Conservation (phyloP, 345 rosid genomes). For the Pistacia atlantica region DNA sequence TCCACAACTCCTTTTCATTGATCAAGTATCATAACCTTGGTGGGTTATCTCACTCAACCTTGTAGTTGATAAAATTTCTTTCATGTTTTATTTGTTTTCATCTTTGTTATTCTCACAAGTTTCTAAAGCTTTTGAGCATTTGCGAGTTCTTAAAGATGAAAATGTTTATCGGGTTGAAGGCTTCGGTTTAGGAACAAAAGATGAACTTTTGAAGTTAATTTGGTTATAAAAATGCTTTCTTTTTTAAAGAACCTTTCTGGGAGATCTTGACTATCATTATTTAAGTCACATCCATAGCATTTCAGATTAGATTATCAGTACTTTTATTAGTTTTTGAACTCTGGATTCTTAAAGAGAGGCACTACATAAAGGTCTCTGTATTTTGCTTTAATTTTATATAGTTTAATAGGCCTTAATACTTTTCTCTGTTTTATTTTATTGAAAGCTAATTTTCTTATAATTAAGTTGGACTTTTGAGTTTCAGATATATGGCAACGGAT, state of each 20-base stretch:
- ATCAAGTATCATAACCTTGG: constrained; percentile 23
- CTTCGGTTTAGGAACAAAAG: background rate
- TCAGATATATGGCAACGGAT: background rate
- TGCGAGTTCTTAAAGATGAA: background rate
- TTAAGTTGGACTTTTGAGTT: background rate
- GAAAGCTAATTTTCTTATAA: background rate
- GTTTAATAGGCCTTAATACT: background rate
- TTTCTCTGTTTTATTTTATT: background rate
- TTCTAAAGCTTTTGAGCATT: background rate
- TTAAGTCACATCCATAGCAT: background rate
- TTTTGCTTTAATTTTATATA: background rate
- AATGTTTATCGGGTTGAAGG: background rate
- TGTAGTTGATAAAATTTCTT: background rate
- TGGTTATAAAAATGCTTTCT: background rate
- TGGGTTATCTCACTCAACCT: constrained; percentile 21
- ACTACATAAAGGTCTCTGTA: background rate
- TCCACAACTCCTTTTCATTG: constrained; percentile 2
- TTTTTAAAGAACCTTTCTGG: background rate
- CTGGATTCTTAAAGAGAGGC: too few relatives aligned
- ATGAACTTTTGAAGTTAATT: background rate
- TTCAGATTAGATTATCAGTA: background rate
- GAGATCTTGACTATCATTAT: background rate
- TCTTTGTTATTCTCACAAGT: background rate
- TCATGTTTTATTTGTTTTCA: constrained; percentile 11
- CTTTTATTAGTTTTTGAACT: background rate